phyloP scores from a whole-genome alignment of 1,139 yeast genomes.

The Sugiyamaella paludigena region DNA sequence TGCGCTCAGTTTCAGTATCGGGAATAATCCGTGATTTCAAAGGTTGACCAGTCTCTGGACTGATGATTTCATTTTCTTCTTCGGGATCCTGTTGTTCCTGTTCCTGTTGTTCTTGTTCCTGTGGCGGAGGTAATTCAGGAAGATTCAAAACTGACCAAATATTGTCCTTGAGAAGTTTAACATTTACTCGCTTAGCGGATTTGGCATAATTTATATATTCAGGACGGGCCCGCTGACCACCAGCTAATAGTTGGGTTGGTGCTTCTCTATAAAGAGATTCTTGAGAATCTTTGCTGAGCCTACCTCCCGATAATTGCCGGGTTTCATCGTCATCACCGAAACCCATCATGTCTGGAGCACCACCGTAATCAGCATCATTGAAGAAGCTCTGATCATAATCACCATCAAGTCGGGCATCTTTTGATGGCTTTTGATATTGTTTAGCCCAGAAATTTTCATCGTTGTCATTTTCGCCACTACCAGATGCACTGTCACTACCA shows the following conservation, averaged over 20 bases:
- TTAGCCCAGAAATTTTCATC: conserved; percentile 79
- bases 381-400: conserved; percentile 49
- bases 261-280: conserved; percentile 8
- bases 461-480: not conserved
- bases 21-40: not conserved
- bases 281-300: not conserved
- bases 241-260: conserved; percentile 13
- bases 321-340: conserved; percentile 20
- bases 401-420: conserved; percentile 41
- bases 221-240: conserved; percentile 39
- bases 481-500: not conserved
- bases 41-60: conserved; percentile 6
- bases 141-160: conserved; percentile 60
- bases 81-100: conserved; percentile 5
- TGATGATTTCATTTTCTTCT: conserved; percentile 10
- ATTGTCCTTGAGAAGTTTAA: conserved; percentile 73
- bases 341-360: conserved; percentile 17
- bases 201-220: conserved; percentile 73
- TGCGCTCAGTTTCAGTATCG: conserved; percentile 25
- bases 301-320: not conserved
- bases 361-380: conserved; percentile 36
- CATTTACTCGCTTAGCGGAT: conserved; percentile 83
- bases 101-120: conserved; percentile 13
- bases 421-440: conserved; percentile 43
- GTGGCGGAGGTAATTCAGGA: conserved; percentile 15